Conservation (phyloP, 768 basidiomycete genomes). For the Pleurotus pulmonarius region DNA sequence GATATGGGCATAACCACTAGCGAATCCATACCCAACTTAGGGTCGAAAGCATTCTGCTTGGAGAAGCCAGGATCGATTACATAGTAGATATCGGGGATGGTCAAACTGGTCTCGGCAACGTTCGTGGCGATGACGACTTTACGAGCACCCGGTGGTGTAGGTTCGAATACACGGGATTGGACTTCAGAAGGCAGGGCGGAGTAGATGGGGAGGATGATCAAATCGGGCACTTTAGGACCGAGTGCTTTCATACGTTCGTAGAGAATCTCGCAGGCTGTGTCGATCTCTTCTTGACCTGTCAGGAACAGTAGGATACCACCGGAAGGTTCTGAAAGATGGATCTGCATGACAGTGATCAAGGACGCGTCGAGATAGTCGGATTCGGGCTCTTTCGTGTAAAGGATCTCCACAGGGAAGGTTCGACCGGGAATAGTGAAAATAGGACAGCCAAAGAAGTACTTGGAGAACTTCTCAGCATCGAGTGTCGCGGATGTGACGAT, state of each 20-base stretch:
- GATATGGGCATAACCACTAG: slow-evolving; percentile 98
- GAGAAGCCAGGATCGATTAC: slow-evolving; percentile 98
- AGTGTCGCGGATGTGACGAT: slow-evolving; percentile 98
- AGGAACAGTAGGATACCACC: slow-evolving; percentile 96
- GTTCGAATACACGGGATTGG: slow-evolving; percentile 96
- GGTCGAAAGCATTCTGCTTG: slow-evolving; percentile 98
- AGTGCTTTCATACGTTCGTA: slow-evolving; percentile 99
- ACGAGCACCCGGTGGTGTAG: slow-evolving; percentile 95
- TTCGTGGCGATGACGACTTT: slow-evolving; percentile 99
- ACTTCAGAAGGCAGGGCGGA: slow-evolving; percentile 97
- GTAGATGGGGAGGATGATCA: slow-evolving; percentile 96
- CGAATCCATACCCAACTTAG: slow-evolving; percentile 96
- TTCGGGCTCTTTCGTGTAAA: slow-evolving; percentile 99
- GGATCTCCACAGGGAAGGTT: slow-evolving; percentile 95
- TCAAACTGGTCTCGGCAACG: slow-evolving; percentile 97
- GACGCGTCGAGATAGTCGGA: slow-evolving; percentile 96
- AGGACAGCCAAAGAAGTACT: slow-evolving; percentile 98
- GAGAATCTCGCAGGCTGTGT: slow-evolving; percentile 94
- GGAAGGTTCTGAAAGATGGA: slow-evolving; percentile 95
- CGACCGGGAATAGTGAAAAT: slow-evolving; percentile 99
- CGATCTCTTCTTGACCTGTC: slow-evolving; percentile 98
- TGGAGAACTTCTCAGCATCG: slow-evolving; percentile 99
- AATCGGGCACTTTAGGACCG: slow-evolving; percentile 97
- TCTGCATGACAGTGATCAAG: slow-evolving; percentile 99
- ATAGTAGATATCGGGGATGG: slow-evolving; percentile 98